Evolutionary conservation across 345 rosid species (phyloP).

Genomic region (Pseudoturritis turrita): DNA sequence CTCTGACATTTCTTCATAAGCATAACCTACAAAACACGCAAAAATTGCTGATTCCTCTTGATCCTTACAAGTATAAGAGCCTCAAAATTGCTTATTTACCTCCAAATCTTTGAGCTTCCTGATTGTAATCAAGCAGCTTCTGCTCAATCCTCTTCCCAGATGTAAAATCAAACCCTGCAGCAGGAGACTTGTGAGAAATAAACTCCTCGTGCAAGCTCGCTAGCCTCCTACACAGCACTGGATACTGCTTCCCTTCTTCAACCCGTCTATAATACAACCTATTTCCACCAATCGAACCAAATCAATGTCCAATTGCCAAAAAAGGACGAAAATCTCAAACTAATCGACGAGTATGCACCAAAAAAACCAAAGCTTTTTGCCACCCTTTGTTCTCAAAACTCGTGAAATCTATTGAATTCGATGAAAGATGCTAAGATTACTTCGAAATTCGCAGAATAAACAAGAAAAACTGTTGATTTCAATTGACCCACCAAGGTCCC

Average conservation of each 20-base stretch:
- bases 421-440: neutral
- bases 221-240: constrained; percentile 71
- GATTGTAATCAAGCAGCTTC: constrained; percentile 89
- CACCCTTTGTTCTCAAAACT: neutral
- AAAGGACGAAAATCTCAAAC: neutral
- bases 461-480: neutral
- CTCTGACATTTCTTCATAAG: constrained; percentile 91
- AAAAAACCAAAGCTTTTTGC: neutral
- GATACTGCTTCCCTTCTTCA: constrained; percentile 93
- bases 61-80: neutral
- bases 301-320: neutral
- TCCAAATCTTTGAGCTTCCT: constrained; percentile 96
- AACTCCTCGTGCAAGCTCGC: constrained; percentile 78
- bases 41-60: neutral
- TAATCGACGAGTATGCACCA: neutral
- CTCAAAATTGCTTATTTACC: constrained; percentile 36
- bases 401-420: neutral
- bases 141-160: constrained; percentile 93
- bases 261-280: constrained; percentile 91
- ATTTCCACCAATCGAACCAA: constrained; percentile 15
- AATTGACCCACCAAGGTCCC: constrained; percentile 71
- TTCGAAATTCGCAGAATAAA: neutral
- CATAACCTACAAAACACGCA: constrained; percentile 57
- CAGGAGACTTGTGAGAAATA: constrained; percentile 69
- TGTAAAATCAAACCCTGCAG: constrained; percentile 76